Base-by-base conservation (phyloP, 352 stramenopile genomes). In the Phytopythium helicoides region DNA sequence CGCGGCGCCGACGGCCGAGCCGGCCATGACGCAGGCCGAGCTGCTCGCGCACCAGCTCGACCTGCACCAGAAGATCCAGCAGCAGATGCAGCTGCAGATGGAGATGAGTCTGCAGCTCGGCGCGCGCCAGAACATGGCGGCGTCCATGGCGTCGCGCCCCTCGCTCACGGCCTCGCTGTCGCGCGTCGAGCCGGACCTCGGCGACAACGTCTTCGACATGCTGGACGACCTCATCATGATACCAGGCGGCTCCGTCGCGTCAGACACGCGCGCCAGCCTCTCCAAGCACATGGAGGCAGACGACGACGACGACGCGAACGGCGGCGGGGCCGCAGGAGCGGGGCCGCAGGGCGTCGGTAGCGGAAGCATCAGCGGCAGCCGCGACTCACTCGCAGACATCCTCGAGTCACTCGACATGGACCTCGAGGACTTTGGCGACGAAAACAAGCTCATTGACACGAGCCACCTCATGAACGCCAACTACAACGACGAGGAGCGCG, bases 121-220 rank as follows among this genome's bases (percentile, higher is more conserved):
- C 15, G 54, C 66, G 45, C 65, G 66, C 11, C 70, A 70, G 53
- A 74, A 60, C 26, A 33, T 58, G 5, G 47, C 47, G 9, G 51
- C 53, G 31, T 60, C 50, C 19, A 26, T 47, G 25, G 46, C 36
- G 9, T 18, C 46, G 28, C 69, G 70, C 12, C 61, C 66, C 56
- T 82, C 71, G 31, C 79, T 90, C 40, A 86, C 80, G 39, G 65
- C 78, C 11, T 81, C 71, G 9, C 72, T 89, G 19, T 56, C 58
- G 31, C 87, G 88, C 54, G 77, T 93, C 38, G 82, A 93, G 62
- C 80, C 82, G 2, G 82, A 93, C 53, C 59, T 91, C 23, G 80
- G 78, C 33, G 82, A 93, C 66, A 93, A 87, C 65, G 77, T 93
- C 26, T 93, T 93, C 56, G 82, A 93, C 60, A 93, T 93, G 82